Evolutionary conservation across 176 grass and related monocot genomes (phyloP).

Genomic region (Aegilops longissima): DNA sequence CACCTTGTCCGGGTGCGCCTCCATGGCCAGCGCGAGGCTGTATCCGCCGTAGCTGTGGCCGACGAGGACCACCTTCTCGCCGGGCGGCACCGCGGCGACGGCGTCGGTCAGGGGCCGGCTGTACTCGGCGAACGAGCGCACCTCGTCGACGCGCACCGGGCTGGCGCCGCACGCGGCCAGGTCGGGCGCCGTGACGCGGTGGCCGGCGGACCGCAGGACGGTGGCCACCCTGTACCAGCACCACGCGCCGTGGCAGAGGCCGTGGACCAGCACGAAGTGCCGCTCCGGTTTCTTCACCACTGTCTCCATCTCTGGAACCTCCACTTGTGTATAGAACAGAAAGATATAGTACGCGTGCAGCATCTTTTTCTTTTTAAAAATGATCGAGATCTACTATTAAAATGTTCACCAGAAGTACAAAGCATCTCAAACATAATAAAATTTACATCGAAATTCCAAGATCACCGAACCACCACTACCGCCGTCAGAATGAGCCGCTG

Average conservation of each 20-base stretch:
- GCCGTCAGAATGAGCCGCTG: too few species aligned
- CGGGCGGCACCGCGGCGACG: constrained; percentile 4
- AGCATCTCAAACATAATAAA: too few species aligned
- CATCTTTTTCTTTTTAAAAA: too few species aligned
- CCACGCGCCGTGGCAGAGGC: constrained; percentile 46
- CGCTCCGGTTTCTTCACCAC: too few species aligned
- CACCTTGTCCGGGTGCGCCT: constrained; percentile 39
- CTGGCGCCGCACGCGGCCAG: constrained; percentile 37
- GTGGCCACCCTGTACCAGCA: constrained; percentile 47
- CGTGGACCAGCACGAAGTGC: constrained; percentile 21
- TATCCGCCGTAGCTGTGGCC: constrained; percentile 47
- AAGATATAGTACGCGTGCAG: too few species aligned
- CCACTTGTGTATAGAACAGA: too few species aligned
- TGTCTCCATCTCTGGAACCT: too few species aligned
- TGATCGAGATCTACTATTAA: too few species aligned
- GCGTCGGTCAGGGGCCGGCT: neutral
- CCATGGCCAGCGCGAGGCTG: constrained; percentile 36
- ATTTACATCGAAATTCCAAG: too few species aligned
- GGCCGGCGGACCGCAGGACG: neutral
- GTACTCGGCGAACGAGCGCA: constrained; percentile 33
- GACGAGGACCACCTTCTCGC: constrained; percentile 38
- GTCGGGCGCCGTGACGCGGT: constrained; percentile 55
- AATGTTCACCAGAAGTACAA: too few species aligned
- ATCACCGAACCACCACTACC: too few species aligned
- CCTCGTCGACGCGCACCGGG: constrained; percentile 16